Evolutionary conservation across 1,284 basidiomycete species (phyloP).

Genomic region (Malassezia japonica): DNA sequence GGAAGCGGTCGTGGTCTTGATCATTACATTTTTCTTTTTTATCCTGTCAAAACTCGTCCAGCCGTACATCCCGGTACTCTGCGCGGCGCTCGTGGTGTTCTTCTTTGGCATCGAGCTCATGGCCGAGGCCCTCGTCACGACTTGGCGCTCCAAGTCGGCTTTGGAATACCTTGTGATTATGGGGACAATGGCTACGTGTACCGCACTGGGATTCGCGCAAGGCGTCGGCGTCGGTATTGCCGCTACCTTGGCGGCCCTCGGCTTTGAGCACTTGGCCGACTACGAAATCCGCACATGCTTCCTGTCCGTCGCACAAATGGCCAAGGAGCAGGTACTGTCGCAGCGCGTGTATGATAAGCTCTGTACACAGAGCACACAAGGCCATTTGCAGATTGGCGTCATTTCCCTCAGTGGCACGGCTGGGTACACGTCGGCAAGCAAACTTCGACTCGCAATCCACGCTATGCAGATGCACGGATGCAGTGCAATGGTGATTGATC

Average conservation of each 20-base stretch:
- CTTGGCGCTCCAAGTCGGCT: slow-evolving; percentile 1
- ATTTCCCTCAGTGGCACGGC: slow-evolving; percentile 5
- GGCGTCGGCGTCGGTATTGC: slow-evolving; percentile 8
- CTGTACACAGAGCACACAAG: not conserved
- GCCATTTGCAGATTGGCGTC: slow-evolving; percentile 3
- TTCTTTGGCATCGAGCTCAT: slow-evolving; percentile 11
- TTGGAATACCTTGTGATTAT: slow-evolving; percentile 10
- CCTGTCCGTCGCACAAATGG: not conserved
- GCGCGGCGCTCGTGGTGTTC: slow-evolving; percentile 8
- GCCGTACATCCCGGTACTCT: slow-evolving; percentile 4
- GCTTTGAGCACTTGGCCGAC: slow-evolving; percentile 11
- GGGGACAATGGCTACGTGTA: slow-evolving; percentile 7
- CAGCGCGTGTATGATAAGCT: not conserved
- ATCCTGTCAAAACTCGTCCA: slow-evolving; percentile 5
- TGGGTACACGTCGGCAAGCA: slow-evolving; percentile 3
- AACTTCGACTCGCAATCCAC: slow-evolving; percentile 3
- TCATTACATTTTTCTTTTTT: slow-evolving; percentile 2
- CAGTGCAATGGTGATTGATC: slow-evolving; percentile 4
- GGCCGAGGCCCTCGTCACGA: slow-evolving; percentile 9
- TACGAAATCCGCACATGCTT: slow-evolving; percentile 12
- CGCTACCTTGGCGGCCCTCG: slow-evolving; percentile 3
- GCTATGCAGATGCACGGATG: slow-evolving; percentile 2
- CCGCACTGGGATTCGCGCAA: slow-evolving; percentile 10
- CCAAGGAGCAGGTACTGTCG: not conserved
- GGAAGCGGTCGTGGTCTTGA: not conserved